Evolutionary conservation across 805 yeast species (phyloP), one percentile per base, ranked within the genome.

Genomic region (Schizosaccharomyces osmophilus): DNA sequence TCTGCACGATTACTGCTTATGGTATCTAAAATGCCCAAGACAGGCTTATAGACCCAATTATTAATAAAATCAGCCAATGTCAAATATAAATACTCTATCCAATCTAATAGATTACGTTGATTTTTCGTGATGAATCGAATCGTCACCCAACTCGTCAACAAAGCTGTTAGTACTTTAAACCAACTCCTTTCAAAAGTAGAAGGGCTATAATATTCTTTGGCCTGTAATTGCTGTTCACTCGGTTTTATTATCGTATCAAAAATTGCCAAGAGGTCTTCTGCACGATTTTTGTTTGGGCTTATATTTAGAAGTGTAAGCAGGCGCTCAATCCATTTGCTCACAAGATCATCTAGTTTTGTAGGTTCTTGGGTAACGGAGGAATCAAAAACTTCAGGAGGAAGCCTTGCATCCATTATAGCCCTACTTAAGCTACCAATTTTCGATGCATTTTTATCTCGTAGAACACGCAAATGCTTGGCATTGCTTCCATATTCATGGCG

Each of bases 1-100:
- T 76, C 75, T 17, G 84, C 84, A 68, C 89, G 97, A 70, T 86
- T 93, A 61, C 19, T 19, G 57, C 57, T 24, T 17, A 51, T 51
- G 31, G 57, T 51, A 17, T 51, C 36, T 19, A 51, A 29, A 17
- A 51, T 51, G 13, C 57, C 36, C 36, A 24, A 29, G n/a, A 51
- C 11, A 22, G 57, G 57, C 15, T 51, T 51, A 9, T 51, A 29
- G 19, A 51, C 36, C 57, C 57, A 51, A 51, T 51, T 51, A 8
- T 22, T 51, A 1, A 17, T 8, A 17, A 51, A 51, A 51, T 51
- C 57, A 6, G n/a, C 17, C 19, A 29, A 2, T 29, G 57, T 51
- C 4, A 36, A 51, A 22, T 24, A 22, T 19, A 22, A 29, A 9
- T 22, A 51, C 9, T 22, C 36, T 9, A 29, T 29, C 57, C 57